Conservation (phyloP, 2,329 filamentous ascomycete genomes). For the Penicillium sp. region DNA sequence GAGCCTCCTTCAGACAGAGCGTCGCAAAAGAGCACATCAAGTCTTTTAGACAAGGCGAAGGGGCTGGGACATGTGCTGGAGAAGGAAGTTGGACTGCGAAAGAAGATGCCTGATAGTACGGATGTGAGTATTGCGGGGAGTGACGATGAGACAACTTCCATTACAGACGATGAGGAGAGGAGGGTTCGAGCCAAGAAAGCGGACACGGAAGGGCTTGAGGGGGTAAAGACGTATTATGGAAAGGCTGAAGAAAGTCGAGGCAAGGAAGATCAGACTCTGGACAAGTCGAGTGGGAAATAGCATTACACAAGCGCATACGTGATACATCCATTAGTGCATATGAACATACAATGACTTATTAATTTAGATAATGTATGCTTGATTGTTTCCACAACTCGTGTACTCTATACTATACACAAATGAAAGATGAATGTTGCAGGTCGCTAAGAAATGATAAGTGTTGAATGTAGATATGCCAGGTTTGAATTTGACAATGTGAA, state of each 20-base stretch:
- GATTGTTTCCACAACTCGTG: neutral
- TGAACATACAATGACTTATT: neutral
- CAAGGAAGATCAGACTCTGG: neutral
- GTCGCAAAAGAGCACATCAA: neutral
- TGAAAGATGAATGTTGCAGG: neutral
- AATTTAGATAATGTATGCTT: neutral
- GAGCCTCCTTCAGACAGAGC: neutral
- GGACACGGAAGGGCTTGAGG: conserved; percentile 37
- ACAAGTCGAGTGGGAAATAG: neutral
- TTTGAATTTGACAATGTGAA: neutral
- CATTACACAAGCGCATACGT: neutral
- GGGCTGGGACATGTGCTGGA: conserved; percentile 16
- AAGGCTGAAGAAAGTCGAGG: conserved; percentile 6
- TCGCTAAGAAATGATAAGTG: neutral
- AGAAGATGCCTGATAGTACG: conserved; percentile 63
- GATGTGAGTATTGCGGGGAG: conserved; percentile 73
- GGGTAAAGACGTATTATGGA: conserved; percentile 40
- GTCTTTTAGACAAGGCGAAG: conserved; percentile 6
- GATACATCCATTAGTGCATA: neutral
- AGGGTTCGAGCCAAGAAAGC: conserved; percentile 27
- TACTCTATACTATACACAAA: neutral
- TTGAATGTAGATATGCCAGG: neutral
- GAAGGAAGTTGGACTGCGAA: conserved; percentile 68
- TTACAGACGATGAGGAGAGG: conserved; percentile 27
- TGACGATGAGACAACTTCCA: conserved; percentile 40